phyloP scores from a whole-genome alignment of 2,329 filamentous ascomycete species.

The Knoxdaviesia proteae region DNA sequence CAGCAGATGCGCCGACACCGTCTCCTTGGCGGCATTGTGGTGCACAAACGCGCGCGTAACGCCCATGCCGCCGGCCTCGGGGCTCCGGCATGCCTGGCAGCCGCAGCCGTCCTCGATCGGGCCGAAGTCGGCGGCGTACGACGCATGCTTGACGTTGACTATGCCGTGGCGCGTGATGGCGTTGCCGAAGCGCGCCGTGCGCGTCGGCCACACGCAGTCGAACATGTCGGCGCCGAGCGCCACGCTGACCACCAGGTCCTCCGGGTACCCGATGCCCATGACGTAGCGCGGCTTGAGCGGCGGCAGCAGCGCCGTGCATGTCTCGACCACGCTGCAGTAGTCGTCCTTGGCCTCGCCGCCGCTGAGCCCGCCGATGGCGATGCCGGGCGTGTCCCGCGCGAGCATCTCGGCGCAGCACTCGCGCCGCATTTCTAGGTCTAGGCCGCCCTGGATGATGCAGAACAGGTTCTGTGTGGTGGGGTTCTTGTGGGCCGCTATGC shows the following conservation, averaged over 20 bases:
- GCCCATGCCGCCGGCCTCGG: slow-evolving; percentile 48
- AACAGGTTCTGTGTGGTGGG: slow-evolving; percentile 79
- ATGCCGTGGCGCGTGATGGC: slow-evolving; percentile 65
- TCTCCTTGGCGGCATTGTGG: slow-evolving; percentile 86
- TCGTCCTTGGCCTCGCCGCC: slow-evolving; percentile 88
- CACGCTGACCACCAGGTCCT: slow-evolving; percentile 83
- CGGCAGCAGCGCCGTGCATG: slow-evolving; percentile 69
- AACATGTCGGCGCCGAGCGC: slow-evolving; percentile 98
- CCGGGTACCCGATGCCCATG: slow-evolving; percentile 96
- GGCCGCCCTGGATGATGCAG: slow-evolving; percentile 92
- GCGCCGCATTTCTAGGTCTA: slow-evolving; percentile 68
- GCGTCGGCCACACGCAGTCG: slow-evolving; percentile 95
- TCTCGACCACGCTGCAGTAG: slow-evolving; percentile 75
- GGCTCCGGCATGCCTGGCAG: slow-evolving; percentile 55
- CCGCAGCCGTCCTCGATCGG: slow-evolving; percentile 68
- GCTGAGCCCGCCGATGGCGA: slow-evolving; percentile 86
- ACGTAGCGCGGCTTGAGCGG: slow-evolving; percentile 93
- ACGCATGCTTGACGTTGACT: slow-evolving; percentile 63
- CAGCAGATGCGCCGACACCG: slow-evolving; percentile 63
- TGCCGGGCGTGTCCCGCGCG: slow-evolving; percentile 74
- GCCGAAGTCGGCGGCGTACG: slow-evolving; percentile 58
- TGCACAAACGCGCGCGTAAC: slow-evolving; percentile 79
- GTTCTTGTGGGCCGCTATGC: slow-evolving; percentile 73
- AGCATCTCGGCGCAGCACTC: slow-evolving; percentile 81
- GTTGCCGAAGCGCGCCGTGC: slow-evolving; percentile 90